These are phyloP conservation scores for Peronosclerospora sorghi DNA, from an alignment of 352 stramenopile genomes.

Conservation along the genomic window DNA sequence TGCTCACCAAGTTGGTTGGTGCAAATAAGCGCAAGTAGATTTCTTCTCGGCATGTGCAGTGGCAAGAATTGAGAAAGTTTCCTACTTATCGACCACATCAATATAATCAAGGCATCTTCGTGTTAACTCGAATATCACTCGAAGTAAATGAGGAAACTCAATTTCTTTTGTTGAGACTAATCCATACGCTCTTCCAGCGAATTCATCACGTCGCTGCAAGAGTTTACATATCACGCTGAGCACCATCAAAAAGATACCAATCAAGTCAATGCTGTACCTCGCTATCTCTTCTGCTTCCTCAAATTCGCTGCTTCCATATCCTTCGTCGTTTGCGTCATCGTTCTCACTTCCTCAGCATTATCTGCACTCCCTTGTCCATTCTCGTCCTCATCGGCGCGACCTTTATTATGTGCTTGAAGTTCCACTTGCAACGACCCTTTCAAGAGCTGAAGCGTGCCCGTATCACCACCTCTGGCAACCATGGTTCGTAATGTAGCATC, in stretches of 20 bases:
- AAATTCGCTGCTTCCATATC: conserved; percentile 78
- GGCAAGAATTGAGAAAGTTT: no score
- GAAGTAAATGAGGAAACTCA: conserved; percentile 11
- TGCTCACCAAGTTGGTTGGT: conserved; percentile 41
- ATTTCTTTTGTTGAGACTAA: conserved; percentile 1
- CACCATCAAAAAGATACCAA: conserved; percentile 11
- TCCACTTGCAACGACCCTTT: conserved; percentile 59
- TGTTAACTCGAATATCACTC: conserved; percentile 39
- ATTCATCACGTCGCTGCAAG: no score
- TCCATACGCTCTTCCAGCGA: not conserved
- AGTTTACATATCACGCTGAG: no score
- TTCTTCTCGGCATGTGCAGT: not conserved
- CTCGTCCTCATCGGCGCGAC: conserved; percentile 6
- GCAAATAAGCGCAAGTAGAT: conserved; percentile 13
- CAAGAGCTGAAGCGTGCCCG: conserved; percentile 9
- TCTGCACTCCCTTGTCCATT: conserved; percentile 2
- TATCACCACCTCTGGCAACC: conserved; percentile 9
- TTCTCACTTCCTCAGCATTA: conserved; percentile 2
- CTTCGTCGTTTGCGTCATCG: conserved; percentile 31
- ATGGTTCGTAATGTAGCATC: conserved; percentile 77
- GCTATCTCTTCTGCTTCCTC: conserved; percentile 67
- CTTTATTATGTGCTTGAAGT: conserved; percentile 37
- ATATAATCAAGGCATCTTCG: conserved; percentile 78
- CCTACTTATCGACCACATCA: conserved; percentile 45
- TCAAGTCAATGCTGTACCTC: conserved; percentile 26